Conservation (phyloP, 2,329 filamentous ascomycete species). For the Aaosphaeria arxii region DNA sequence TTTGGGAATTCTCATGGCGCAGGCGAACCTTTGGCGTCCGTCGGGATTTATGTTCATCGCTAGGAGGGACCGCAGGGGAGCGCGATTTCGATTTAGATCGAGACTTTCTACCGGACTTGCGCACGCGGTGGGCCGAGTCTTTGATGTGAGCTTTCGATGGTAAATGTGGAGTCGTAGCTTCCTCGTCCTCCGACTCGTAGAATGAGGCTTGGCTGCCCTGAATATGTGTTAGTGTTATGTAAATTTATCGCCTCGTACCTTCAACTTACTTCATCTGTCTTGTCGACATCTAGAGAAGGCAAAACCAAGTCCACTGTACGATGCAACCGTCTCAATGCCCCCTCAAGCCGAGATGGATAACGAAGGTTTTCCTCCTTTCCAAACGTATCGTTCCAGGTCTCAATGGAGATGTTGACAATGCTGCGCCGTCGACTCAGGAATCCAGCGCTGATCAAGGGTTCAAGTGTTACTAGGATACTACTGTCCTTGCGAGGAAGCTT, state of each 20-base stretch:
- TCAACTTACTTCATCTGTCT: constrained; percentile 37
- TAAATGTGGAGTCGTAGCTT: constrained; percentile 2
- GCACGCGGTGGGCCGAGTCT: constrained; percentile 25
- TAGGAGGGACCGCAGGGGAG: constrained; percentile 22
- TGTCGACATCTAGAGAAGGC: constrained; percentile 44
- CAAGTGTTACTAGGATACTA: constrained; percentile 53
- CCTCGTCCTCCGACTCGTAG: constrained; percentile 39
- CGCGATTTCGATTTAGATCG: constrained; percentile 12
- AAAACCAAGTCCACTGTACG: constrained; percentile 52
- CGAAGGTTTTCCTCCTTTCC: constrained; percentile 56
- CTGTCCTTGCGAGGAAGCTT: constrained; percentile 57
- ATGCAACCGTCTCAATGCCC: constrained; percentile 60
- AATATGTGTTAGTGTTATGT: background rate
- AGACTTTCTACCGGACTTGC: constrained; percentile 15
- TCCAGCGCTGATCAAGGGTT: constrained; percentile 50
- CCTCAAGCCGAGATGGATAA: constrained; percentile 64
- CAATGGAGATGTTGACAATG: constrained; percentile 52
- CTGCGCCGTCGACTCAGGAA: constrained; percentile 52
- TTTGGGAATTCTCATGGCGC: constrained; percentile 78
- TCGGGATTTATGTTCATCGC: constrained; percentile 18
- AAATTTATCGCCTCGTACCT: background rate
- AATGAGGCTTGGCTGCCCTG: constrained; percentile 20
- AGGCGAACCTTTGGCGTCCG: constrained; percentile 51
- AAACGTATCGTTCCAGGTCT: constrained; percentile 70
- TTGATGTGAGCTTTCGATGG: constrained; percentile 20